A percentile compares a stretch with the other conserved stretches of the same genome.
These are phyloP conservation scores for Daldinia sp. DNA, from an alignment of 2,329 filamentous ascomycete genomes.

Conservation along the genomic window DNA sequence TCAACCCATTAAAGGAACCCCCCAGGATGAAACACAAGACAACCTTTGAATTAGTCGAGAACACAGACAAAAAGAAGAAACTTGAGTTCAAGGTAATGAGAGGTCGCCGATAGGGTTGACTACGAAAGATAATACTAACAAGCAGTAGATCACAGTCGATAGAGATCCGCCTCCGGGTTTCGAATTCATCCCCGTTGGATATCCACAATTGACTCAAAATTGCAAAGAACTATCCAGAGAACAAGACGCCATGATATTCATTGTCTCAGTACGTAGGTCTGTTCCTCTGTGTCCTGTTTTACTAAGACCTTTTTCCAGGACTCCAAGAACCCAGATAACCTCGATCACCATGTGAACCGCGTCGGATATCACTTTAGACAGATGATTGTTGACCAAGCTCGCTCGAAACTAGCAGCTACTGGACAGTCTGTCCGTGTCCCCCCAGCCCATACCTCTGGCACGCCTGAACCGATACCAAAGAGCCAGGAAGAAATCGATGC, in stretches of 20 bases:
- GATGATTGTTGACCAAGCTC: slow-evolving; percentile 66
- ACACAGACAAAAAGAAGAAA: slow-evolving; percentile 70
- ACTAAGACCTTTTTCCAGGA: slow-evolving; percentile 44
- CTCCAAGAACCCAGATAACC: slow-evolving; percentile 47
- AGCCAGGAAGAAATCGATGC: slow-evolving; percentile 67
- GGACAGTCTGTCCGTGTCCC: slow-evolving; percentile 43
- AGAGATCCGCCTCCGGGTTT: slow-evolving; percentile 66
- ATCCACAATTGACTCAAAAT: slow-evolving; percentile 65
- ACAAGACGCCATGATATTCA: slow-evolving; percentile 69
- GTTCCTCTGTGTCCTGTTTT: slow-evolving; percentile 19
- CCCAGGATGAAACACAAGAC: slow-evolving; percentile 65
- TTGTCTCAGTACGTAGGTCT: slow-evolving; percentile 64
- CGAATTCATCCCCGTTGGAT: slow-evolving; percentile 69
- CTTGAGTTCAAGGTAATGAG: slow-evolving; percentile 66
- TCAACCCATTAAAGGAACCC: slow-evolving; percentile 45
- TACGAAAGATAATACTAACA: slow-evolving; percentile 35
- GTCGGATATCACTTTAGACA: slow-evolving; percentile 68
- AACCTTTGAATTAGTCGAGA: slow-evolving; percentile 71
- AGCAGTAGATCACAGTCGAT: slow-evolving; percentile 59
- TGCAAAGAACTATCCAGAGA: slow-evolving; percentile 73
- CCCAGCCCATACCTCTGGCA: slow-evolving; percentile 41
- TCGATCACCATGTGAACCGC: slow-evolving; percentile 64
- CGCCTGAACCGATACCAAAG: slow-evolving; percentile 67
- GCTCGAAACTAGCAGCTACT: slow-evolving; percentile 35
- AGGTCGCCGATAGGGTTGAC: slow-evolving; percentile 7